Evolutionary conservation across 1,139 yeast species (phyloP).

Genomic region (Suhomyces chickasaworum): DNA sequence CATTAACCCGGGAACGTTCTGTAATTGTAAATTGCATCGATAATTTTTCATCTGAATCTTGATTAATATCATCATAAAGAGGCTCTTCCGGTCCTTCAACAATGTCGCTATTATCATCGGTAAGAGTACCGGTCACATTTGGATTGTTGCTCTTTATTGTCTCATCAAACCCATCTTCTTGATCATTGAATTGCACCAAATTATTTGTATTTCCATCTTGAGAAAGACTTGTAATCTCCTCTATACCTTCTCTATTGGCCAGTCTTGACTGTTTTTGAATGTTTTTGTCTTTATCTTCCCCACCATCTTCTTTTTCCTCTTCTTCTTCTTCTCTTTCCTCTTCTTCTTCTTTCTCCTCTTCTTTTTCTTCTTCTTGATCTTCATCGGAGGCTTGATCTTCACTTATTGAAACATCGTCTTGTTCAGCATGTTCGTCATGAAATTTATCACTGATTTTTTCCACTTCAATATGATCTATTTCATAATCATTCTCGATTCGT

Average conservation of each 20-base stretch:
- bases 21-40: neutral
- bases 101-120: neutral
- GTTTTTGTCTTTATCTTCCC: too few species aligned
- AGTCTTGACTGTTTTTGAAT: too few species aligned
- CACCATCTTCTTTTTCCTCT: constrained; percentile 1
- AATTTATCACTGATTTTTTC: too few species aligned
- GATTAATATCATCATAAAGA: neutral
- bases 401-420: neutral
- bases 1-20: constrained; percentile 25
- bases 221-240: too few species aligned
- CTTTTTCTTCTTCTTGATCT: neutral
- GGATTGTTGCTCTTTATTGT: too few species aligned
- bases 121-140: too few species aligned
- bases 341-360: neutral
- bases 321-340: neutral
- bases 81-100: neutral
- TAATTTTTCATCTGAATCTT: neutral
- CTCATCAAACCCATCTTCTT: too few species aligned
- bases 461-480: neutral
- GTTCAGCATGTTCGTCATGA: neutral
- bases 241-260: too few species aligned
- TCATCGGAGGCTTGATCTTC: neutral
- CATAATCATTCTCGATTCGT: neutral
- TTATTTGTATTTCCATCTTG: too few species aligned
- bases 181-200: too few species aligned